phyloP scores from a whole-genome alignment of 208 protist species.

The Leishmania arabica region DNA sequence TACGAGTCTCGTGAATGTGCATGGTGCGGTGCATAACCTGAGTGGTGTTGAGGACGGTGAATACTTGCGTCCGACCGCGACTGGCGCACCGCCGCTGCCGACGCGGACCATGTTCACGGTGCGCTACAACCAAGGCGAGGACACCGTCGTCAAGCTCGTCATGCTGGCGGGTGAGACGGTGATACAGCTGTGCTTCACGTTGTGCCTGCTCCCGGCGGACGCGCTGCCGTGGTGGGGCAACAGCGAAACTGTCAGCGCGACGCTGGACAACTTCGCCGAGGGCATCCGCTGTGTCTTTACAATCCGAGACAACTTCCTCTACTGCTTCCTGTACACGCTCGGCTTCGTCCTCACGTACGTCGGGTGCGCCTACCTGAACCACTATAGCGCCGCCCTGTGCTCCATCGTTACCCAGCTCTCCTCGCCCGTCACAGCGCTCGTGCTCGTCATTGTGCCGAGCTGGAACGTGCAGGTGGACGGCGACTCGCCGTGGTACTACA shows the following conservation, averaged over 20 bases:
- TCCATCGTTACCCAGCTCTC: constrained; percentile 83
- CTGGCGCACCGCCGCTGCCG: constrained; percentile 17
- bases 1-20: neutral
- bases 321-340: constrained; percentile 73
- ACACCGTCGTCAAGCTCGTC: constrained; percentile 82
- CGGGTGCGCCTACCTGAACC: constrained; percentile 83
- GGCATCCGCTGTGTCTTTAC: constrained; percentile 68
- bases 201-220: constrained; percentile 73
- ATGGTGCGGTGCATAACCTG: neutral
- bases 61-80: constrained; percentile 1
- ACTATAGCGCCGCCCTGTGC: constrained; percentile 83
- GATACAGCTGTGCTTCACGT: constrained; percentile 62
- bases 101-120: constrained; percentile 32
- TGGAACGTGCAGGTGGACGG: constrained; percentile 67
- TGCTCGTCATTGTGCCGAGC: constrained; percentile 69
- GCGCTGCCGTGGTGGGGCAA: constrained; percentile 81
- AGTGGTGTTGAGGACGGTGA: constrained; percentile 15
- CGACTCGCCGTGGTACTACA: constrained; percentile 73
- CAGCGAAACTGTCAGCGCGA: constrained; percentile 49
- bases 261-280: constrained; percentile 71
- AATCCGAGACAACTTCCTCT: constrained; percentile 62
- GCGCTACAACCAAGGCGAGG: constrained; percentile 65
- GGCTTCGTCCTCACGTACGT: constrained; percentile 83
- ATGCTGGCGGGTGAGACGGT: constrained; percentile 73
- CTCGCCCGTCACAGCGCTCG: constrained; percentile 70